Percentiles rank a stretch among this genome's conserved stretches.
phyloP scores from a whole-genome alignment of 2,329 filamentous ascomycete species.

The Alternaria atra region DNA sequence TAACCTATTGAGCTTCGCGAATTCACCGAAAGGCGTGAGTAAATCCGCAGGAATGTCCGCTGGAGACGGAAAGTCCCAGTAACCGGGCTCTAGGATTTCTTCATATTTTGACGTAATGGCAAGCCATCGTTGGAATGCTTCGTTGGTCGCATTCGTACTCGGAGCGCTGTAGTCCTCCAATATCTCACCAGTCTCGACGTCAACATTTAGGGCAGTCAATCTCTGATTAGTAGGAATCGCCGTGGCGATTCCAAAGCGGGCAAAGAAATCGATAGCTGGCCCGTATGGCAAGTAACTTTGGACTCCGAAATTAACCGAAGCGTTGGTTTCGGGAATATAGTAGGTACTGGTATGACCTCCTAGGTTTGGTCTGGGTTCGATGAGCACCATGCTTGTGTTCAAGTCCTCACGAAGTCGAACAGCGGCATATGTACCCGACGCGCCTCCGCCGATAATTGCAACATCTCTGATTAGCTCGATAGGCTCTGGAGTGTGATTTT shows the following conservation, averaged over 20 bases:
- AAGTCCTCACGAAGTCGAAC: slow-evolving; percentile 53
- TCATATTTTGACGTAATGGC: slow-evolving; percentile 29
- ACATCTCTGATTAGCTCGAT: slow-evolving; percentile 35
- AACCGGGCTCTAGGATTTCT: slow-evolving; percentile 27
- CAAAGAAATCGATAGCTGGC: slow-evolving; percentile 57
- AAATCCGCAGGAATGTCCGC: slow-evolving; percentile 58
- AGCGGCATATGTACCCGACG: slow-evolving; percentile 55
- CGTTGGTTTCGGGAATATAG: slow-evolving; percentile 47
- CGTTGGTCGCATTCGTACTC: slow-evolving; percentile 21
- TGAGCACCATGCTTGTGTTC: slow-evolving; percentile 52
- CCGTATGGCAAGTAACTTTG: slow-evolving; percentile 54
- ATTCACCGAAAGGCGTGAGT: slow-evolving; percentile 59
- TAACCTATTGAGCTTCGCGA: slow-evolving; percentile 55
- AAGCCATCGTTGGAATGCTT: slow-evolving; percentile 30
- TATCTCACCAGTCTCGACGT: slow-evolving; percentile 43
- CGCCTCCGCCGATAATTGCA: slow-evolving; percentile 57
- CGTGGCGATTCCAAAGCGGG: slow-evolving; percentile 52
- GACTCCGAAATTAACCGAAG: slow-evolving; percentile 52
- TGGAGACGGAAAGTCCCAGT: slow-evolving; percentile 42
- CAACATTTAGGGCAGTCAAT: slow-evolving; percentile 32
- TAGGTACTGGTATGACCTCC: slow-evolving; percentile 63
- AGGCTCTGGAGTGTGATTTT: neutral
- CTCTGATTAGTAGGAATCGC: slow-evolving; percentile 6
- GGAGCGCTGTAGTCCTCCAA: slow-evolving; percentile 28
- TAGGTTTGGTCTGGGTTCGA: slow-evolving; percentile 53